Evolutionary conservation across 305 asterid genomes (phyloP), one percentile per base, ranked within the genome.

Genomic region (Striga hermonthica): DNA sequence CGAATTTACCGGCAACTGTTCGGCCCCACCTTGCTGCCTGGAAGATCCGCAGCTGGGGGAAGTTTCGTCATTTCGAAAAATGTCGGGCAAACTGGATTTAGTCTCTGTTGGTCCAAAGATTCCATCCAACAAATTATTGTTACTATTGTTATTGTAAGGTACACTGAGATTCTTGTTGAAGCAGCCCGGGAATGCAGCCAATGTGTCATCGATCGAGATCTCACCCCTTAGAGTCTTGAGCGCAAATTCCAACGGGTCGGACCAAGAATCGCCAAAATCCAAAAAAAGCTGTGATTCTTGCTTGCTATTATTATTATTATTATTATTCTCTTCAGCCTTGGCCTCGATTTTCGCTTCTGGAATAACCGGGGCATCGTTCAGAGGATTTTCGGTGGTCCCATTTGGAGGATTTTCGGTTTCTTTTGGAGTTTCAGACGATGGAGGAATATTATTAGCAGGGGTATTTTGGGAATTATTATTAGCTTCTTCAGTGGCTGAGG

Each of bases 171-270:
- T 76, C 56, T 71, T 78, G 35, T 48, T 69, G 22, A 75, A 60
- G 72, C 64, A 15, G 2, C 78, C 82, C 6, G 77, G 70, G 60
- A 67, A 74, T 9, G 72, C 41, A 36, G 70, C 34, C 41, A 78
- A 62, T 40, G 38, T 69, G 66, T 81, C 80, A 9, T 84, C 95
- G 0, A 86, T 66, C 0, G 92, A 75, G 40, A 88, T 38, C 38
- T 82, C 89, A 34, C 95, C 93, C 15, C 82, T 79, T 9, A 88
- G 87, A 40, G 95, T 88, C 79, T 82, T 88, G 38, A 79, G 78
- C 4, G 95, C 89, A 8, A 88, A 88, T 12, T 88, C 89, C 47
- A 83, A 79, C 3, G 93, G 90, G 70, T 85, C 86, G 0, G 90
- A 65, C 90, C 89, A 80, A 9, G 88, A 76, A 43, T 79, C 93